These are phyloP conservation scores for Candida quercuum DNA, from an alignment of 805 yeast species.

Conservation along the genomic window DNA sequence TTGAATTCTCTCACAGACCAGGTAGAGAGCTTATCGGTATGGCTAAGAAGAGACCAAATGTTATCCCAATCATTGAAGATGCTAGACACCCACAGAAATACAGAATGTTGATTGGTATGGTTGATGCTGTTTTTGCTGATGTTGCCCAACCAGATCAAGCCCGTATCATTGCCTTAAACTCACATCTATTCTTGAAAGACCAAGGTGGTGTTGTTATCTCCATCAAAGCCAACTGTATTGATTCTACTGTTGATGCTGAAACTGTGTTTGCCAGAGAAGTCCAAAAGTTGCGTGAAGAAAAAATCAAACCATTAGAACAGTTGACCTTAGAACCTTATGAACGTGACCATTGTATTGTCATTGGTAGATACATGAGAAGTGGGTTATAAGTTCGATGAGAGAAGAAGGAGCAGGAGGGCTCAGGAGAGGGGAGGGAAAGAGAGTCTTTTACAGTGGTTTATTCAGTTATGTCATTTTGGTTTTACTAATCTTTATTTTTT, in stretches of 20 bases:
- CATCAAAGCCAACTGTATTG: constrained; percentile 99
- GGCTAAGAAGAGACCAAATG: constrained; percentile 99
- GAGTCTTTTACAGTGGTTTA: not conserved
- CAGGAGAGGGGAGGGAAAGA: not conserved
- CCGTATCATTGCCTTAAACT: constrained; percentile 97
- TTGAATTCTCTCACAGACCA: constrained; percentile 99
- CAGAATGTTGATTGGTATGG: constrained; percentile 99
- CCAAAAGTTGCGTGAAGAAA: constrained; percentile 97
- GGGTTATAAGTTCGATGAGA: constrained; percentile 37
- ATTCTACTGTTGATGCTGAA: constrained; percentile 98
- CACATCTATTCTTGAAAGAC: constrained; percentile 96
- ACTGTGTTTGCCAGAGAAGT: constrained; percentile 99
- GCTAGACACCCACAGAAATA: constrained; percentile 99
- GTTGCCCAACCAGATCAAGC: constrained; percentile 99
- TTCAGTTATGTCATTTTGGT: constrained; percentile 2
- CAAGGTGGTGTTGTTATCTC: constrained; percentile 98
- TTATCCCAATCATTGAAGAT: constrained; percentile 97
- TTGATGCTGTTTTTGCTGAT: constrained; percentile 97
- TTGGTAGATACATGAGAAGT: constrained; percentile 93
- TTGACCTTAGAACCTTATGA: constrained; percentile 98
- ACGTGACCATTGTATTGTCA: constrained; percentile 99
- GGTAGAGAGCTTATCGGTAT: constrained; percentile 98
- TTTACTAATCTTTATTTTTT: not conserved
- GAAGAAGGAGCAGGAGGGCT: not conserved
- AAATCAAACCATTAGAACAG: constrained; percentile 97